Evolutionary conservation across 1,284 basidiomycete genomes (phyloP).

Genomic region (Malassezia obtusa): DNA sequence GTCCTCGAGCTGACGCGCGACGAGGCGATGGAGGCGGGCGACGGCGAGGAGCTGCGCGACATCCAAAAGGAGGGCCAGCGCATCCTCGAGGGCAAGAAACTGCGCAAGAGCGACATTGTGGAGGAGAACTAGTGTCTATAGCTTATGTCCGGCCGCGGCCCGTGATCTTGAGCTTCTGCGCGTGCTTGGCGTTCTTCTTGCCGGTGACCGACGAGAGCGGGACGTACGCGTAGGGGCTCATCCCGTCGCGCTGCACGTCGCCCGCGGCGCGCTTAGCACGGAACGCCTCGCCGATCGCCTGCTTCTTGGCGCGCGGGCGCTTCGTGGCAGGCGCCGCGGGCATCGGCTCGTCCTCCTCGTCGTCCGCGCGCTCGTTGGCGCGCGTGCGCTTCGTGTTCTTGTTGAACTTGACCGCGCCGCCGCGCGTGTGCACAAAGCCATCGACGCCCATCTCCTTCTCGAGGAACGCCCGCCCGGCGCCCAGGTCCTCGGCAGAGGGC

Average conservation of each 20-base stretch:
- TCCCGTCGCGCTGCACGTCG: conserved; percentile 61
- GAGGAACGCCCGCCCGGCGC: conserved; percentile 63
- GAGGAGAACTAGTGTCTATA: conserved; percentile 15
- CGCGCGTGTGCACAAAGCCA: conserved; percentile 66
- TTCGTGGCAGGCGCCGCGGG: neutral
- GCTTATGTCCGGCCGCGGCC: conserved; percentile 1
- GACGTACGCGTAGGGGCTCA: conserved; percentile 80
- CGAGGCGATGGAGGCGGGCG: conserved; percentile 47
- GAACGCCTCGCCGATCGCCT: conserved; percentile 40
- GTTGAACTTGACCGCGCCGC: conserved; percentile 84
- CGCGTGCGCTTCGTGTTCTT: conserved; percentile 58
- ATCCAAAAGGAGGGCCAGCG: conserved; percentile 27
- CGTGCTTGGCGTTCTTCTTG: conserved; percentile 23
- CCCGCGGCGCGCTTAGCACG: conserved; percentile 35
- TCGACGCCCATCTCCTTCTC: conserved; percentile 73
- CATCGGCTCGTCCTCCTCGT: conserved; percentile 22
- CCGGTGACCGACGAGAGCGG: conserved; percentile 35
- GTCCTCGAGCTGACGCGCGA: conserved; percentile 48
- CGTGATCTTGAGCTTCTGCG: conserved; percentile 10
- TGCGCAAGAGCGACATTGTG: conserved; percentile 37
- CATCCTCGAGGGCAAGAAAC: conserved; percentile 19
- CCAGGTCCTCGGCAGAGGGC: conserved; percentile 43
- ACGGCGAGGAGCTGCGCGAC: conserved; percentile 35
- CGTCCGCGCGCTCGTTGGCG: conserved; percentile 34
- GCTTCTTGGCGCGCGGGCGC: conserved; percentile 26